These are phyloP conservation scores for Amylostereum chailletii DNA, from an alignment of 1,284 basidiomycete species.

Conservation along the genomic window DNA sequence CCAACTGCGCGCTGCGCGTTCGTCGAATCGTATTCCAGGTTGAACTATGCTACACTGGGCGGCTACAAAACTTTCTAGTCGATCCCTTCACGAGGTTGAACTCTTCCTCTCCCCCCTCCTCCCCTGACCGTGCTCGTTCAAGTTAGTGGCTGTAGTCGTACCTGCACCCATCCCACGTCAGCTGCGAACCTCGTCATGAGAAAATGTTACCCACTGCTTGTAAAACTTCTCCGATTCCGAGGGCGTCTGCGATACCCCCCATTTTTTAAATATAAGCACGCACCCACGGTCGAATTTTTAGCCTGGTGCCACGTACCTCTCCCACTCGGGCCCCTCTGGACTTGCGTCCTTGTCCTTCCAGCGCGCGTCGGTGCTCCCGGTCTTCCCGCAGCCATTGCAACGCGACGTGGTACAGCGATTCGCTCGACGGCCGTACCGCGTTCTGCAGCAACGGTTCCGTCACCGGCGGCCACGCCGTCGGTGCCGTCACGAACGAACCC, in stretches of 20 bases:
- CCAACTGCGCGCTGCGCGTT: too few relatives aligned
- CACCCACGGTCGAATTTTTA: conserved; percentile 4
- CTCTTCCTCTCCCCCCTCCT: neutral
- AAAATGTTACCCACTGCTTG: conserved; percentile 53
- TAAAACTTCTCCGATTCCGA: conserved; percentile 86
- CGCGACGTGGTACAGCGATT: conserved; percentile 64
- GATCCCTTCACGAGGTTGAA: neutral
- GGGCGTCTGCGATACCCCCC: conserved; percentile 36
- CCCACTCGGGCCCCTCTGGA: conserved; percentile 59
- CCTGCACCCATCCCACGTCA: conserved; percentile 26
- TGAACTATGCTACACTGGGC: neutral
- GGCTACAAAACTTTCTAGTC: neutral
- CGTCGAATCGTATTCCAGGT: neutral
- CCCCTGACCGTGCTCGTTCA: too few relatives aligned
- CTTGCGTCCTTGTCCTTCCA: conserved; percentile 56
- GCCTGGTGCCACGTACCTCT: conserved; percentile 34
- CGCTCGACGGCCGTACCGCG: conserved; percentile 17
- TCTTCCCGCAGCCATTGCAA: conserved; percentile 84
- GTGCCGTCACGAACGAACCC: conserved; percentile 61
- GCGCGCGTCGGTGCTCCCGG: conserved; percentile 49
- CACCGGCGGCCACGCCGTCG: conserved; percentile 58
- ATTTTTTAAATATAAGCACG: conserved; percentile 4
- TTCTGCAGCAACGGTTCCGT: conserved; percentile 6
- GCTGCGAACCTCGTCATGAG: neutral
- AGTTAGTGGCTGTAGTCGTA: conserved; percentile 59